Conservation (phyloP, 2,329 filamentous ascomycete genomes). For the Parafenestella ontariensis region DNA sequence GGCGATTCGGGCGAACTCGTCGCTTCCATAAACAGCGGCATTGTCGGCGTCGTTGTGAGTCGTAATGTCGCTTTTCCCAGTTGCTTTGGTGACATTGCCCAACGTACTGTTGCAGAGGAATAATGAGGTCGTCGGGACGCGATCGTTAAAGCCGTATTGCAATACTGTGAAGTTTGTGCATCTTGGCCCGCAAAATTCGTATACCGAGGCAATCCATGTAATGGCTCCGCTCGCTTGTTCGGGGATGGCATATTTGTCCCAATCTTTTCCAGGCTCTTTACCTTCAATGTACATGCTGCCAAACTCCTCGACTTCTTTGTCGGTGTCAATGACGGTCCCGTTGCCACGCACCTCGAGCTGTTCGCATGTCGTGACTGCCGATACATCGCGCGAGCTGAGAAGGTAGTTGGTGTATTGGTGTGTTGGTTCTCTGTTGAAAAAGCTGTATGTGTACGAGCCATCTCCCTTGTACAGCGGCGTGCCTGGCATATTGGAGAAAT, state of each 20-base stretch:
- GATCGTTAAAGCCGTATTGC: slow-evolving; percentile 20
- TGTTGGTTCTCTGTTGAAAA: slow-evolving; percentile 42
- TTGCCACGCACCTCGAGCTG: slow-evolving; percentile 21
- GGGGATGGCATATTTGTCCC: slow-evolving; percentile 19
- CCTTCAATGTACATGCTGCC: slow-evolving; percentile 20
- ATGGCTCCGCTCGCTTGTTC: slow-evolving; percentile 25
- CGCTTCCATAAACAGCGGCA: slow-evolving; percentile 31
- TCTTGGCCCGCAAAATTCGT: slow-evolving; percentile 32
- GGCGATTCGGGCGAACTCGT: slow-evolving; percentile 38
- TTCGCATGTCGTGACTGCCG: slow-evolving; percentile 27
- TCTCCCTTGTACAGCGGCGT: slow-evolving; percentile 36
- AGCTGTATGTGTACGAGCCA: slow-evolving; percentile 36
- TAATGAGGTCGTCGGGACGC: slow-evolving; percentile 18
- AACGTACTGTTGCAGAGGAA: slow-evolving; percentile 42
- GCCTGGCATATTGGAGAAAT: slow-evolving; percentile 29
- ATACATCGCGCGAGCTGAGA: slow-evolving; percentile 31
- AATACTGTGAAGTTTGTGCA: slow-evolving; percentile 46
- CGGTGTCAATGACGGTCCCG: slow-evolving; percentile 1
- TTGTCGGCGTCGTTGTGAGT: slow-evolving; percentile 19
- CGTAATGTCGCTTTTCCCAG: slow-evolving; percentile 28
- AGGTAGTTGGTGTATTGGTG: slow-evolving; percentile 39
- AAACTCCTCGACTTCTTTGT: not conserved
- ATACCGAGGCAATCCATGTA: slow-evolving; percentile 32
- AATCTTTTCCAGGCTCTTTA: slow-evolving; percentile 20
- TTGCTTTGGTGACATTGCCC: slow-evolving; percentile 6